These are phyloP conservation scores for Sphagnurus paluster DNA, from an alignment of 1,284 basidiomycete species.

Conservation along the genomic window DNA sequence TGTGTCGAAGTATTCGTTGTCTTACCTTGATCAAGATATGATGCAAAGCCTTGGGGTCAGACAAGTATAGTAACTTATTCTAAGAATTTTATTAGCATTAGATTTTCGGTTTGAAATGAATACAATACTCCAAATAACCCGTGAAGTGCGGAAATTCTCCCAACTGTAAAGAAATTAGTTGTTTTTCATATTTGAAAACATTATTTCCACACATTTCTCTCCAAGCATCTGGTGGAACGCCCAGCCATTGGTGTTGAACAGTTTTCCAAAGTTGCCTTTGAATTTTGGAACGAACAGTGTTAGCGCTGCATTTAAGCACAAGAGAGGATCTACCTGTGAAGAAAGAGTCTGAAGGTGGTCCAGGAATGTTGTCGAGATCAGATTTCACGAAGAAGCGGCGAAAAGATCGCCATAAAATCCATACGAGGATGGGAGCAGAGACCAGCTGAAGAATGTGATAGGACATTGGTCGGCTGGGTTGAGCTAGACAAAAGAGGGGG, in stretches of 20 bases:
- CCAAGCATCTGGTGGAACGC: slow-evolving; percentile 5
- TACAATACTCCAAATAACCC: slow-evolving; percentile 26
- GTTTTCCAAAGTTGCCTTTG: slow-evolving; percentile 11
- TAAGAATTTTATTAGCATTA: slow-evolving; percentile 6
- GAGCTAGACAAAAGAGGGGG: too few species aligned
- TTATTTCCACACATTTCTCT: not conserved
- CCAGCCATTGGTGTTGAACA: slow-evolving; percentile 10
- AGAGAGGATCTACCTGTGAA: slow-evolving; percentile 6
- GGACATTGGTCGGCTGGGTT: too few species aligned
- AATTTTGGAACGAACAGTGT: too few species aligned
- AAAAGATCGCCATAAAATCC: too few species aligned
- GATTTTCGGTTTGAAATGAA: not conserved
- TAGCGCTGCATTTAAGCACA: too few species aligned
- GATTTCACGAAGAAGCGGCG: too few species aligned
- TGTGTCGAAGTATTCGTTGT: slow-evolving; percentile 1
- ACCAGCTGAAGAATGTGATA: too few species aligned
- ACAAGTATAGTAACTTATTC: slow-evolving; percentile 29
- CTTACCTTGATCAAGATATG: slow-evolving; percentile 36
- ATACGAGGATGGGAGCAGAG: too few species aligned
- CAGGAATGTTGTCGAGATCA: too few species aligned
- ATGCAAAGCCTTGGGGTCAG: slow-evolving; percentile 35
- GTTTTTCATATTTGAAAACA: not conserved
- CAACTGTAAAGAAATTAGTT: slow-evolving; percentile 20
- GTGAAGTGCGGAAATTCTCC: slow-evolving; percentile 23
- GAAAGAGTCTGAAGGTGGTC: slow-evolving; percentile 7